Base-by-base conservation (phyloP, 805 yeast species). In the Starmerella vaccinii region DNA sequence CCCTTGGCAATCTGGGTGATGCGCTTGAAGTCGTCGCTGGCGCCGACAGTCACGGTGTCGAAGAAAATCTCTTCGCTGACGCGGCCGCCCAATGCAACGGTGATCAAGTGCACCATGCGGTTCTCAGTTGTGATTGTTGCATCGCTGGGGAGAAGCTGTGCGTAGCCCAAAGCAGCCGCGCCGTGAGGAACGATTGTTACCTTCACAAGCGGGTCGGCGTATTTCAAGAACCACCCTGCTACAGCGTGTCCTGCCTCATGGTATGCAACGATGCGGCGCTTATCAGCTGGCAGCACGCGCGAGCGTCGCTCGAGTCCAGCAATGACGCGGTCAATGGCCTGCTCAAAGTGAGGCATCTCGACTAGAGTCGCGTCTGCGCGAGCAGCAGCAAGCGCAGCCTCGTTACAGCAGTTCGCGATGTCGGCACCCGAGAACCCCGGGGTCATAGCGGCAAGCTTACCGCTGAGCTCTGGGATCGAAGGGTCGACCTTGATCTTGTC, bases 221-320 rank as follows among this genome's bases (percentile, higher is more conserved):
- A 80, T 68, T 80, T 77, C 63, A 88, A 73, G 64, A 72, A 86
- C 97, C 96, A 89, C 21, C 96, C 97, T 68, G 95, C 84, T 45
- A 88, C 82, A 4, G 97, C 97, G 66, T 88, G 97, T 0, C 97
- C 97, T 1, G 97, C 97, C 69, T 88, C 97, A 67, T 88, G 97
- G 64, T 84, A 88, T 0, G 96, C 95, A 46, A 88, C 95, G 29
- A 84, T 77, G 57, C 72, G 78, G 71, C 86, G 84, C 66, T 89
- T 95, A 32, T 82, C 85, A 9, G 82, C 81, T 5, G 85, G 79
- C 47, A 88, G 71, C 8, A 89, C 80, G 64, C 81, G 78, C 0
- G 92, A 78, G 63, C 85, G 85, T 68, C 83, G 82, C 65, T 88
- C 96, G 42, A 89, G 70, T n/a, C 97, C 97, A 10, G 94, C 95